Conservation (phyloP, 805 yeast genomes). For the Wickerhamomyces chaumierensis region DNA sequence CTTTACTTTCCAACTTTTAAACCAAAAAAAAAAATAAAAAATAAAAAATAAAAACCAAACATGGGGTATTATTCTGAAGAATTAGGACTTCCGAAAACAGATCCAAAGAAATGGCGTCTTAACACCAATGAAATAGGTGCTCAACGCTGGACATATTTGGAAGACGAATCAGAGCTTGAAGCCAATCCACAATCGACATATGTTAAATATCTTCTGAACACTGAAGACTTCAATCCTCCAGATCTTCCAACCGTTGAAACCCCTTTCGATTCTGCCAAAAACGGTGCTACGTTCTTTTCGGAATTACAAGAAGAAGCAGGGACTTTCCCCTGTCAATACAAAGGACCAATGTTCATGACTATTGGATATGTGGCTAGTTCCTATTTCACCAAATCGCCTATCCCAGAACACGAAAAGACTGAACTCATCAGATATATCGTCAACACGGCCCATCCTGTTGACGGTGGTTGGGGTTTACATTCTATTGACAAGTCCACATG, state of each 20-base stretch:
- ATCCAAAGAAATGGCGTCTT: conserved; percentile 65
- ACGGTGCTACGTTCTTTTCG: conserved; percentile 63
- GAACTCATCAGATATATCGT: conserved; percentile 81
- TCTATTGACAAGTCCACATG: conserved; percentile 88
- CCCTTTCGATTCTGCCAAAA: conserved; percentile 51
- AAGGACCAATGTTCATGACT: conserved; percentile 97
- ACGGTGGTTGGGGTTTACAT: conserved; percentile 99
- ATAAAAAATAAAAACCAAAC: too few species aligned
- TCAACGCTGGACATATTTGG: conserved; percentile 67
- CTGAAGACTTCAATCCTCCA: conserved; percentile 27
- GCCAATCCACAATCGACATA: conserved; percentile 40
- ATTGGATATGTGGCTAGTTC: conserved; percentile 74
- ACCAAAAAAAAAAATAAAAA: too few species aligned
- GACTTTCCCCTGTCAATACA: conserved; percentile 81
- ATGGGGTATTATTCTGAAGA: conserved; percentile 50
- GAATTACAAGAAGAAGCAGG: conserved; percentile 76
- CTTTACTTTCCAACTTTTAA: too few species aligned
- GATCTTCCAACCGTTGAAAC: conserved; percentile 24
- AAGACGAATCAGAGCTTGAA: conserved; percentile 23
- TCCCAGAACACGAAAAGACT: conserved; percentile 49
- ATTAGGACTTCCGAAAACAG: conserved; percentile 57
- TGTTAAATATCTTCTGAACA: conserved; percentile 43
- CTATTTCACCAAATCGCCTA: conserved; percentile 56
- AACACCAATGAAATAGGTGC: conserved; percentile 61
- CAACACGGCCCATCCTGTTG: conserved; percentile 93